Evolutionary conservation across 768 basidiomycete genomes (phyloP).

Genomic region (Tricholoma furcatifolium): DNA sequence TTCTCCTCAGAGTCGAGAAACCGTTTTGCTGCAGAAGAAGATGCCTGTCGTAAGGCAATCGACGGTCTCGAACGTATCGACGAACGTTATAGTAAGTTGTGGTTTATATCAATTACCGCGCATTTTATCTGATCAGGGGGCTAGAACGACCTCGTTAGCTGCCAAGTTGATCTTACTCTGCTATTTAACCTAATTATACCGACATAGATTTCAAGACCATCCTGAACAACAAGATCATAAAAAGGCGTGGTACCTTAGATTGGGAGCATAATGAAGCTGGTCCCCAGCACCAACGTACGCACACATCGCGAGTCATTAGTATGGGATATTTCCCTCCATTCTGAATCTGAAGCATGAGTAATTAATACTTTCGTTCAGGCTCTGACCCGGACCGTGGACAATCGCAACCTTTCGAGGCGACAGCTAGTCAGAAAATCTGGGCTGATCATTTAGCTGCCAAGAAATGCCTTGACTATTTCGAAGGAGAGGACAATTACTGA

Average conservation of each 20-base stretch:
- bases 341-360: no score
- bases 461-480: neutral
- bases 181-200: neutral
- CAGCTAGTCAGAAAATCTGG: neutral
- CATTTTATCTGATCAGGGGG: neutral
- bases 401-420: neutral
- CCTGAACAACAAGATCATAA: neutral
- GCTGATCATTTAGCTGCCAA: neutral
- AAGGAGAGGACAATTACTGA: no score
- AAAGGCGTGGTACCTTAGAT: neutral
- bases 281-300: neutral
- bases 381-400: no score
- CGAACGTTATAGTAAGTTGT: slow-evolving; percentile 2
- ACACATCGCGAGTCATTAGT: neutral
- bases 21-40: slow-evolving; percentile 2
- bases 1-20: neutral
- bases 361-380: no score
- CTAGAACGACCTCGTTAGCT: neutral
- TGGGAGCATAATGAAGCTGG: neutral
- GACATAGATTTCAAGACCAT: slow-evolving; percentile 1
- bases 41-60: slow-evolving; percentile 2
- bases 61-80: neutral
- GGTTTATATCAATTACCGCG: neutral
- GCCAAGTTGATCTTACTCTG: neutral
- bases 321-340: neutral